Evolutionary conservation across 2,329 filamentous ascomycete species (phyloP).

Genomic region (Alternaria panax): DNA sequence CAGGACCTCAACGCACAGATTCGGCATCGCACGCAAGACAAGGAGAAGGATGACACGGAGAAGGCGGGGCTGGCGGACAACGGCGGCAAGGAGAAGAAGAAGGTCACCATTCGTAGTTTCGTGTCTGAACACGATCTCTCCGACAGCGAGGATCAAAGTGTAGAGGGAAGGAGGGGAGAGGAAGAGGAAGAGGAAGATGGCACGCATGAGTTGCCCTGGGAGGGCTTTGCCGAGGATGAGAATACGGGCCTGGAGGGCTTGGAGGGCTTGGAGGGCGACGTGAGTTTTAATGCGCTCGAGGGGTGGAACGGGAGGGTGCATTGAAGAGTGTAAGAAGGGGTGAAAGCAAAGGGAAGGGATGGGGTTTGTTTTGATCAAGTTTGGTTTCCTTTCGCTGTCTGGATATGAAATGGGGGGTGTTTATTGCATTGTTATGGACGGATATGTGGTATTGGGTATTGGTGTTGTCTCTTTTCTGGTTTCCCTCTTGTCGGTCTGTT

Average conservation of each 20-base stretch:
- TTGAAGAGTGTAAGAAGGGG: background rate
- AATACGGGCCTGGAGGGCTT: too few relatives aligned
- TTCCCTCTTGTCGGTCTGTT: too few relatives aligned
- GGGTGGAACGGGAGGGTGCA: conserved; percentile 25
- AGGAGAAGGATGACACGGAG: conserved; percentile 11
- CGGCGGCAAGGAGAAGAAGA: conserved; percentile 47
- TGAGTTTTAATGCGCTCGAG: conserved; percentile 20
- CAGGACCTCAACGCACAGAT: conserved; percentile 14
- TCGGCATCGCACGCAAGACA: too few relatives aligned
- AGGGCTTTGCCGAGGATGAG: conserved; percentile 45
- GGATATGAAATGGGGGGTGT: background rate
- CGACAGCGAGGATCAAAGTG: conserved; percentile 17
- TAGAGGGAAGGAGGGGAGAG: conserved; percentile 19
- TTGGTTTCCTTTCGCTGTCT: background rate
- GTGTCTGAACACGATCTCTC: conserved; percentile 11
- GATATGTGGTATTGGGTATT: background rate
- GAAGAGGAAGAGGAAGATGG: conserved; percentile 20
- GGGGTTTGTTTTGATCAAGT: conserved; percentile 1
- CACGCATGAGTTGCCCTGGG: conserved; percentile 50
- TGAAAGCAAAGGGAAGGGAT: too few relatives aligned
- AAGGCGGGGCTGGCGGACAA: too few relatives aligned
- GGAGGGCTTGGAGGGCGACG: conserved; percentile 20
- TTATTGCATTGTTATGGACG: background rate
- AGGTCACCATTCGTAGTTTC: conserved; percentile 49
- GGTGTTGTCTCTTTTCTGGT: too few relatives aligned